Conservation (phyloP, 2,329 filamentous ascomycete genomes). For the Pseudogymnoascus sp. region DNA sequence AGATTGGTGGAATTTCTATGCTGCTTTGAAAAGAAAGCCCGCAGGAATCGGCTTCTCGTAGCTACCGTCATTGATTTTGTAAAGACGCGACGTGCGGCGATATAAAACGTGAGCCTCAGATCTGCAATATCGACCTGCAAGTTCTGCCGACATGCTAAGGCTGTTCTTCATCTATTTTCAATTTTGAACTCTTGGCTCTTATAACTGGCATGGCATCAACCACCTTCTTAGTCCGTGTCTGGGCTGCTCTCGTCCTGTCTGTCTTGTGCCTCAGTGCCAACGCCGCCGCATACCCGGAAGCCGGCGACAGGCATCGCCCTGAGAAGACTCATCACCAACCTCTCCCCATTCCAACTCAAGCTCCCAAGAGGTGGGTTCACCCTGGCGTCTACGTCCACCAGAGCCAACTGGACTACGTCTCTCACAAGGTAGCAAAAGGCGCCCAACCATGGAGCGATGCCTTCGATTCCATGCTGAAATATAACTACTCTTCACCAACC, state of each 20-base stretch:
- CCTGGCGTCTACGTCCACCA: conserved; percentile 12
- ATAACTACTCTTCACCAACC: conserved; percentile 12
- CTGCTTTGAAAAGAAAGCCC: not conserved
- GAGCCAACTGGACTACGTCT: conserved; percentile 12
- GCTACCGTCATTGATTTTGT: not conserved
- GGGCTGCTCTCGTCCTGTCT: not conserved
- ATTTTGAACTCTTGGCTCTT: not conserved
- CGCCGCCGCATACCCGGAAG: not conserved
- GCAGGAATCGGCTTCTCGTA: not conserved
- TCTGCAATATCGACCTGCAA: not conserved
- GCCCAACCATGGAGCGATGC: conserved; percentile 17
- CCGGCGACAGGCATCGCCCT: not conserved
- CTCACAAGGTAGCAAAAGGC: not conserved
- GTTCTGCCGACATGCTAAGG: not conserved
- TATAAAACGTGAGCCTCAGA: not conserved
- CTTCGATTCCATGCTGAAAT: conserved; percentile 17
- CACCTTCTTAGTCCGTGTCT: not conserved
- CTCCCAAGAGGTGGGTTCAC: conserved; percentile 11
- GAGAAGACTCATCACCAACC: not conserved
- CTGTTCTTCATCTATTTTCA: not conserved
- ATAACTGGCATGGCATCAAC: not conserved
- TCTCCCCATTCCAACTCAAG: conserved; percentile 6
- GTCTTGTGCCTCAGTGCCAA: not conserved
- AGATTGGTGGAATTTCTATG: conserved; percentile 5
- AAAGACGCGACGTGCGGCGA: not conserved